Evolutionary conservation across 495 filamentous ascomycete genomes (phyloP).

Genomic region (Physcia stellaris): DNA sequence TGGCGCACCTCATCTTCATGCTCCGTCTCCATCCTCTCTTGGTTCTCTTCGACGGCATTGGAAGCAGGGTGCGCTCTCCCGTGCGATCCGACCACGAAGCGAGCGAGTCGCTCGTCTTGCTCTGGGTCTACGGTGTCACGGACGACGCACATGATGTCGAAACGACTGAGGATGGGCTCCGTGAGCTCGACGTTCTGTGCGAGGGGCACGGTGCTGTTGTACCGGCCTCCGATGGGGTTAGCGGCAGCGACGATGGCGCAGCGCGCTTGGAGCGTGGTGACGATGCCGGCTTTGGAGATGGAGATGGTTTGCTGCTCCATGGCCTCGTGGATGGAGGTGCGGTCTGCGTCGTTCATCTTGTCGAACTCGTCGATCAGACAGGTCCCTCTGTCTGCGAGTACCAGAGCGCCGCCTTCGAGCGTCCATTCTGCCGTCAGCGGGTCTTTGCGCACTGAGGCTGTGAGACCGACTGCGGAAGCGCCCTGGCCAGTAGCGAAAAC

Average conservation of each 20-base stretch:
- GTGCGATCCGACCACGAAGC: slow-evolving; percentile 90
- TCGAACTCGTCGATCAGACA: slow-evolving; percentile 99
- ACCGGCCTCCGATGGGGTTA: slow-evolving; percentile 90
- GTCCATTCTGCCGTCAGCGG: slow-evolving; percentile 97
- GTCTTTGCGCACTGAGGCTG: slow-evolving; percentile 89
- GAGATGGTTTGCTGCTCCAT: slow-evolving; percentile 99
- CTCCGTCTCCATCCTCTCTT: slow-evolving; percentile 50
- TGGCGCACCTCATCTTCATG: slow-evolving; percentile 28
- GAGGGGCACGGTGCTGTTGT: slow-evolving; percentile 94
- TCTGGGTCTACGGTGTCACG: slow-evolving; percentile 91
- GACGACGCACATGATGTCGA: slow-evolving; percentile 95
- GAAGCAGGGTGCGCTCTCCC: slow-evolving; percentile 68
- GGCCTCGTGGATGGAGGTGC: slow-evolving; percentile 97
- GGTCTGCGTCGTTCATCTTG: slow-evolving; percentile 99
- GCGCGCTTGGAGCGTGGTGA: slow-evolving; percentile 93
- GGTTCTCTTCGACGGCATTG: slow-evolving; percentile 37
- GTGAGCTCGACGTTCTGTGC: slow-evolving; percentile 93
- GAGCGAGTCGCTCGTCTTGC: slow-evolving; percentile 90
- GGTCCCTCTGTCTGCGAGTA: slow-evolving; percentile 87
- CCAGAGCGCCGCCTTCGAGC: slow-evolving; percentile 88
- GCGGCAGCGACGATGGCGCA: slow-evolving; percentile 95
- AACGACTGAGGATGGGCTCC: slow-evolving; percentile 94
- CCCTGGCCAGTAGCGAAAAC: slow-evolving; percentile 98
- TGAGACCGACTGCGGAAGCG: slow-evolving; percentile 94
- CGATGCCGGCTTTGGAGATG: slow-evolving; percentile 97